Conservation (phyloP, 768 basidiomycete species). For the Trametes villosa region DNA sequence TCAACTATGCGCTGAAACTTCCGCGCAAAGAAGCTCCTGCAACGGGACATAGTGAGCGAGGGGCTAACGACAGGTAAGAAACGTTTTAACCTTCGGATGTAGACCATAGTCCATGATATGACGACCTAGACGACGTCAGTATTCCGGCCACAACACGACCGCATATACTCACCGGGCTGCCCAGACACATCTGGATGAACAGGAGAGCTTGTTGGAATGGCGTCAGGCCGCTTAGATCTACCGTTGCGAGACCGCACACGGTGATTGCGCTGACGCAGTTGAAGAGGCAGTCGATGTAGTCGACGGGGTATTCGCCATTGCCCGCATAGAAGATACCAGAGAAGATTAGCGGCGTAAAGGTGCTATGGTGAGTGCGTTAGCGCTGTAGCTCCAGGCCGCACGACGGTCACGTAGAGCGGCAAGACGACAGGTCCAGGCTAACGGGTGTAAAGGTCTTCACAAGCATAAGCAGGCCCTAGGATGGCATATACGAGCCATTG, state of each 20-base stretch:
- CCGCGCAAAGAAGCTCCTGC: conserved; percentile 71
- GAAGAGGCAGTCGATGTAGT: conserved; percentile 81
- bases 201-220: conserved; percentile 70
- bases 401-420: too few relatives aligned
- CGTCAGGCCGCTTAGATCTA: conserved; percentile 71
- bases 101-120: conserved; percentile 85
- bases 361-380: conserved; percentile 45
- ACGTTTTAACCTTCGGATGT: conserved; percentile 63
- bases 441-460: too few relatives aligned
- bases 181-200: conserved; percentile 79
- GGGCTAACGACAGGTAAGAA: not conserved
- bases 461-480: too few relatives aligned
- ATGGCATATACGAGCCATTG: too few relatives aligned
- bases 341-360: conserved; percentile 76
- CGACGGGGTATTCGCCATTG: conserved; percentile 72
- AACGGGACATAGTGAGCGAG: not conserved
- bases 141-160: too few relatives aligned
- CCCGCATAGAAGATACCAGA: conserved; percentile 83
- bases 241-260: conserved; percentile 74
- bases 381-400: not conserved
- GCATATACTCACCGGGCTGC: conserved; percentile 62
- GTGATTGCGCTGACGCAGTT: conserved; percentile 78
- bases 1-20: conserved; percentile 67
- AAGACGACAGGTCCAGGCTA: not conserved
- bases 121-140: conserved; percentile 51